These are phyloP conservation scores for Flaveria robusta DNA, from an alignment of 129 eudicot species.

Conservation along the genomic window DNA sequence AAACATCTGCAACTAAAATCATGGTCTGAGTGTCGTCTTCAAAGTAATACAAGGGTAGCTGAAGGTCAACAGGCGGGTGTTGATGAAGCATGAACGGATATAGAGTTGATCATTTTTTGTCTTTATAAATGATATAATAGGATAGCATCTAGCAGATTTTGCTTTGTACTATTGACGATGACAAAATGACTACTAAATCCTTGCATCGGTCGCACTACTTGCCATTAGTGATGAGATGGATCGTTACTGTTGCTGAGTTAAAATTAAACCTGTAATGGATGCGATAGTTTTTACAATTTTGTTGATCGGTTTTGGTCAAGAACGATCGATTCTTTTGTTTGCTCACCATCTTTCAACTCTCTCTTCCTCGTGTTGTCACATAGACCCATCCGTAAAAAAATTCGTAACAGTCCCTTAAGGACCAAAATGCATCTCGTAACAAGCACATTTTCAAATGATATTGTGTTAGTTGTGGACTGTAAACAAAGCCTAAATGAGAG, in stretches of 20 bases:
- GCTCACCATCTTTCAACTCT: too few relatives aligned
- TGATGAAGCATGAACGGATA: constrained; percentile 17
- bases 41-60: neutral
- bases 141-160: constrained; percentile 4
- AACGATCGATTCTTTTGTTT: too few relatives aligned
- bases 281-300: neutral
- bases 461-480: too few relatives aligned
- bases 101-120: neutral
- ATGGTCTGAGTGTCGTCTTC: constrained; percentile 30
- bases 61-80: constrained; percentile 22
- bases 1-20: constrained; percentile 39
- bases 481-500: too few relatives aligned
- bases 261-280: neutral
- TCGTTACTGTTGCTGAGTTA: neutral
- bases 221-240: neutral
- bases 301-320: neutral
- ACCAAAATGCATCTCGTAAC: too few relatives aligned
- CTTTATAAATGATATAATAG: neutral
- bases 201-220: too few relatives aligned
- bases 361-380: too few relatives aligned
- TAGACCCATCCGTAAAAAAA: too few relatives aligned
- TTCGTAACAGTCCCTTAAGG: too few relatives aligned
- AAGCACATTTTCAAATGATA: too few relatives aligned
- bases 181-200: neutral
- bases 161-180: neutral